Conservation (phyloP, 2,329 filamentous ascomycete species). For the Fusarium circinatum region DNA sequence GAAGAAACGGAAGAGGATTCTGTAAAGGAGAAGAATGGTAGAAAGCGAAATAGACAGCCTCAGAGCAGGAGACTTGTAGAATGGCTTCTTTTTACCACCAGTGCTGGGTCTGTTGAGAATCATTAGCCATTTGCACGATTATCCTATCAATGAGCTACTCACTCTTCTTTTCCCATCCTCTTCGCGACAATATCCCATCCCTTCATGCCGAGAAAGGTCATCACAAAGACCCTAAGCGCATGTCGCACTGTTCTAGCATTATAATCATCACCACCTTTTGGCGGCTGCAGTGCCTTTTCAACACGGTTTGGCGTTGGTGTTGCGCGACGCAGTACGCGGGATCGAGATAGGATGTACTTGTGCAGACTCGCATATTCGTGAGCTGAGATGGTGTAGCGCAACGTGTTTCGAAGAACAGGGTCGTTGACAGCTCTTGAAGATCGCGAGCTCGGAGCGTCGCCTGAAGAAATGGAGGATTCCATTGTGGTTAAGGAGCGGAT, state of each 20-base stretch:
- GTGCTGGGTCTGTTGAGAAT: conserved; percentile 33
- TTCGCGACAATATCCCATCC: conserved; percentile 65
- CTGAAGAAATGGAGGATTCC: conserved; percentile 33
- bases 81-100: conserved; percentile 59
- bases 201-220: conserved; percentile 71
- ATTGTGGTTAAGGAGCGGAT: conserved; percentile 25
- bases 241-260: conserved; percentile 77
- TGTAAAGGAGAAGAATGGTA: conserved; percentile 86
- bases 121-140: not conserved
- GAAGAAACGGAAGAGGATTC: conserved; percentile 91
- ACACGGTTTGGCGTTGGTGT: conserved; percentile 67
- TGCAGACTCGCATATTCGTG: conserved; percentile 89
- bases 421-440: conserved; percentile 54
- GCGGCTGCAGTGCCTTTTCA: conserved; percentile 51
- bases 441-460: conserved; percentile 38
- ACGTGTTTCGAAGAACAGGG: conserved; percentile 82
- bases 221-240: conserved; percentile 75
- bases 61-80: conserved; percentile 74
- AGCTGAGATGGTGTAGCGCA: conserved; percentile 86
- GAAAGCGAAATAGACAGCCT: conserved; percentile 86
- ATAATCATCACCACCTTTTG: conserved; percentile 67
- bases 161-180: conserved; percentile 60
- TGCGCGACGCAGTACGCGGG: conserved; percentile 65
- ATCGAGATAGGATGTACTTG: conserved; percentile 81
- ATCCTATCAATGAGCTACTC: conserved; percentile 40